These are phyloP conservation scores for Dendrobium chrysotoxum DNA, from an alignment of 106 monocot genomes.

Conservation along the genomic window DNA sequence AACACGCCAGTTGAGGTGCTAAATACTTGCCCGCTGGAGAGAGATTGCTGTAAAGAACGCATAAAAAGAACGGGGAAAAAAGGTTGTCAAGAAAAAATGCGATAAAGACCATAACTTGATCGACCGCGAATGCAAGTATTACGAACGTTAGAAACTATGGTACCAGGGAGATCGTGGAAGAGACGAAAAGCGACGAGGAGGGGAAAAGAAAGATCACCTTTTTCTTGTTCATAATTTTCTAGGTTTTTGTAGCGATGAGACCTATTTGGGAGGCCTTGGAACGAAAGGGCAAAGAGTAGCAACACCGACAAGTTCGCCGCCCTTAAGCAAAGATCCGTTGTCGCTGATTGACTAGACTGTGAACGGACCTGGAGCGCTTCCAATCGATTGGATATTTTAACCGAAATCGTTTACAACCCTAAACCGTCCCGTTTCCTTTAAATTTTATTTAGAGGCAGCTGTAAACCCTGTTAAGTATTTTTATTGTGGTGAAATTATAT, in stretches of 20 bases:
- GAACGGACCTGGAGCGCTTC: background rate
- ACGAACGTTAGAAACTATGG: background rate
- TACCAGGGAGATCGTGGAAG: background rate
- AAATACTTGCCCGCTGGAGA: background rate
- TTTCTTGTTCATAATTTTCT: background rate
- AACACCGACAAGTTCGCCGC: background rate
- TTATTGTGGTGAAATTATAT: no score
- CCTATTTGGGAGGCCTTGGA: background rate
- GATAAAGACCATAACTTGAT: background rate
- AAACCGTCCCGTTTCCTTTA: background rate
- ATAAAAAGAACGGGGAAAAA: background rate
- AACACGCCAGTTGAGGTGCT: slow-evolving; percentile 1
- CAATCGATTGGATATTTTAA: background rate
- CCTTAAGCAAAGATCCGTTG: background rate
- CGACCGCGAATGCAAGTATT: background rate
- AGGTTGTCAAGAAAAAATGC: background rate
- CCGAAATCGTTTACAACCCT: background rate
- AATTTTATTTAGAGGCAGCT: no score
- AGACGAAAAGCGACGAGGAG: background rate
- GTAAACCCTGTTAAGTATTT: no score
- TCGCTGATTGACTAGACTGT: background rate
- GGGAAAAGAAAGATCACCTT: background rate
- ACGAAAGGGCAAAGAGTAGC: background rate
- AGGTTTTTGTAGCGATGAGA: background rate
- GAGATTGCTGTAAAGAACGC: background rate